Conservation (phyloP, 441 rosid genomes). For the Kokia cookei region DNA sequence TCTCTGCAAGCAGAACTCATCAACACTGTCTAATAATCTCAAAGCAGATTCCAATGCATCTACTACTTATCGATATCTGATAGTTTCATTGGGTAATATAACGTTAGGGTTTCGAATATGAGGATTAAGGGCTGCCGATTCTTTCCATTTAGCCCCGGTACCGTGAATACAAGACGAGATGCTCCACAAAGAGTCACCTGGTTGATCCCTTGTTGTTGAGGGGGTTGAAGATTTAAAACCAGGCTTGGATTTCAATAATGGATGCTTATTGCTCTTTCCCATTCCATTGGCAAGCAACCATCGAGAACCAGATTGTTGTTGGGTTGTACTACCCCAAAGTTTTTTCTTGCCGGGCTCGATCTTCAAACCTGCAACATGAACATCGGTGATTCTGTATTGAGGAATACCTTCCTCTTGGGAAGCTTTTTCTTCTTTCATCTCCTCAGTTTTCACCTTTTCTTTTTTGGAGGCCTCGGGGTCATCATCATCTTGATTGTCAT, state of each 20-base stretch:
- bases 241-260: slow-evolving; percentile 48
- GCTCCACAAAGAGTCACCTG: slow-evolving; percentile 83
- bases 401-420: slow-evolving; percentile 50
- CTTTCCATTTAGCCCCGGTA: slow-evolving; percentile 61
- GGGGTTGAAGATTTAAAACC: slow-evolving; percentile 30
- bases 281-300: slow-evolving; percentile 93
- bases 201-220: slow-evolving; percentile 36
- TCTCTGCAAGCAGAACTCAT: neutral
- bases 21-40: neutral
- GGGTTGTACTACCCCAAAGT: slow-evolving; percentile 63
- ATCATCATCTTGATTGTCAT: slow-evolving; percentile 42
- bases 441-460: slow-evolving; percentile 15
- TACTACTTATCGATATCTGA: slow-evolving; percentile 17
- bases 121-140: slow-evolving; percentile 34
- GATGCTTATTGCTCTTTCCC: slow-evolving; percentile 76
- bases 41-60: neutral
- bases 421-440: slow-evolving; percentile 34
- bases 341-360: slow-evolving; percentile 60
- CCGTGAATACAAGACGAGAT: slow-evolving; percentile 56
- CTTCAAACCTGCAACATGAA: slow-evolving; percentile 80
- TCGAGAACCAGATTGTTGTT: slow-evolving; percentile 86
- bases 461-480: slow-evolving; percentile 19
- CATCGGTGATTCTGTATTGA: slow-evolving; percentile 71
- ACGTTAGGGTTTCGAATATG: slow-evolving; percentile 40
- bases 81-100: slow-evolving; percentile 30